Evolutionary conservation across 2,329 filamentous ascomycete species (phyloP).

Genomic region (Fusarium pseudograminearum): DNA sequence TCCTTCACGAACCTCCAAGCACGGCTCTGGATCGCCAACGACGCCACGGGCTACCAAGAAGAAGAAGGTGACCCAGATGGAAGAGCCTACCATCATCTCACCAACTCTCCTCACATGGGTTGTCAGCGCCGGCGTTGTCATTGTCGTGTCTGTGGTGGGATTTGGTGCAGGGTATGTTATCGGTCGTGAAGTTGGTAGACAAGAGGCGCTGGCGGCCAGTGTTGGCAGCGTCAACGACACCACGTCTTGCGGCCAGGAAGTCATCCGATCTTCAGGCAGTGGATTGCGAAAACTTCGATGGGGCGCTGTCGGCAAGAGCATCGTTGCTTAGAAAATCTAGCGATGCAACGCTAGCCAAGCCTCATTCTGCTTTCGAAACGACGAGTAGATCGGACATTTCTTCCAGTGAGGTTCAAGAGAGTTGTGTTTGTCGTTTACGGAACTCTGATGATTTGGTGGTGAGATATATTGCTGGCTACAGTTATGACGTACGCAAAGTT

Average conservation of each 20-base stretch:
- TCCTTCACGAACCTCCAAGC: constrained; percentile 56
- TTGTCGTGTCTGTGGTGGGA: constrained; percentile 75
- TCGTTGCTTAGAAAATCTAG: constrained; percentile 56
- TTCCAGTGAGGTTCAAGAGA: constrained; percentile 9
- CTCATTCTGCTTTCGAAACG: neutral
- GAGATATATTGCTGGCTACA: constrained; percentile 16
- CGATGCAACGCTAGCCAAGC: constrained; percentile 1
- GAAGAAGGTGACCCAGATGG: constrained; percentile 62
- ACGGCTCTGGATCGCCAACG: constrained; percentile 57
- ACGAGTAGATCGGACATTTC: neutral
- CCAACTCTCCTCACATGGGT: constrained; percentile 74
- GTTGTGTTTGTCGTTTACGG: neutral
- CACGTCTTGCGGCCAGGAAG: constrained; percentile 65
- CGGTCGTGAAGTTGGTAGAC: constrained; percentile 73
- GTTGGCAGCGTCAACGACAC: constrained; percentile 58
- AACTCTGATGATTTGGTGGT: constrained; percentile 21
- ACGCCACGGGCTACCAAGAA: constrained; percentile 67
- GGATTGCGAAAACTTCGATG: constrained; percentile 67
- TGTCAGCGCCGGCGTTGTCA: constrained; percentile 74
- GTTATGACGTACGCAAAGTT: constrained; percentile 38
- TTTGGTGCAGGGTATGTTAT: constrained; percentile 78
- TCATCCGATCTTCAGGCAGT: constrained; percentile 63
- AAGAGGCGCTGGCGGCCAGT: constrained; percentile 63
- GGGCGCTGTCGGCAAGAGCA: constrained; percentile 64
- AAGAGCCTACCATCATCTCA: constrained; percentile 62